Evolutionary conservation across 2,329 filamentous ascomycete genomes (phyloP), one percentile per base, ranked within the genome.

Genomic region (Ophiosphaerella herpotricha): DNA sequence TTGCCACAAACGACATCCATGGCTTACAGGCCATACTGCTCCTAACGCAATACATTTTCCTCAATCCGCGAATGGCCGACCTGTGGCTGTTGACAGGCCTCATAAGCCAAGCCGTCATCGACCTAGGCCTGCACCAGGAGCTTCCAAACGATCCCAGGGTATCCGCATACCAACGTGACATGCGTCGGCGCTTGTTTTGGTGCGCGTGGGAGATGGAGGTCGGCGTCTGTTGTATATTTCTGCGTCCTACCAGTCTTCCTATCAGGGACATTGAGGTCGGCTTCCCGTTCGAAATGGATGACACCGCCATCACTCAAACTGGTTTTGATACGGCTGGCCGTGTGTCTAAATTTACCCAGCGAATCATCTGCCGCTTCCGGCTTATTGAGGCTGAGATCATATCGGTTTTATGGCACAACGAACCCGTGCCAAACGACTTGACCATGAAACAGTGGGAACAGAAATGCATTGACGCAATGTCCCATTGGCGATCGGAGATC

Each of bases 161-260:
- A 9, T 61, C 65, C 2, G 50, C 61, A 5, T 68, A 67, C 37
- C 52, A 69, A 40, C 68, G 70, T n/a, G 70, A 73, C 39, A 71
- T 71, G 68, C 59, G 70, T n/a, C 62, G 70, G 23, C 67, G 70
- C 13, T 43, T 73, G 34, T 73, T 73, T 23, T 73, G 70, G 70
- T 68, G 64, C 38, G 68, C 68, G 12, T 73, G 68, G 68, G 70
- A 73, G 38, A 72, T 72, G 70, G 70, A 73, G 43, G 66, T 70
- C 13, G 67, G 67, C 7, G 70, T 72, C 1, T 71, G 68, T 38
- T 67, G 61, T 23, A 68, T 69, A 36, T 72, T 72, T 21, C 37
- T 67, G 9, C 64, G 66, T 5, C 68, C 67, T 2, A 63, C 65
- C 8, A 68, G 60, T 35, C 48, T 73, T n/a, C 67, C 68, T 7